Percentiles rank a stretch among this genome's conserved stretches.
phyloP scores from a whole-genome alignment of 2,329 filamentous ascomycete genomes.

The Aspergillus melleus region DNA sequence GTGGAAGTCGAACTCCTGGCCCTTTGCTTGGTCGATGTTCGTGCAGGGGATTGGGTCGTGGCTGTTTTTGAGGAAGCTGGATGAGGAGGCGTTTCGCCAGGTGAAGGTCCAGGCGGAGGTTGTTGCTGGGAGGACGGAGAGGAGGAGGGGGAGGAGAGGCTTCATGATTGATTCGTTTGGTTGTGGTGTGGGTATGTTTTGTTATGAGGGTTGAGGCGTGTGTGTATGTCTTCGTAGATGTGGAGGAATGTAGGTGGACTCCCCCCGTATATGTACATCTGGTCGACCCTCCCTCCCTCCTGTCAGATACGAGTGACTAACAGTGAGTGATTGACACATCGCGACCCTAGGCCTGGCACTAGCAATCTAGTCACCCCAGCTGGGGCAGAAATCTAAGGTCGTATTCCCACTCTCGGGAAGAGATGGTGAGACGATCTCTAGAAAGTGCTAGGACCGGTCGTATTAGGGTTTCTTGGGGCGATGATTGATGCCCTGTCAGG shows the following conservation, averaged over 20 bases:
- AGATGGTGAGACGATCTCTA: background rate
- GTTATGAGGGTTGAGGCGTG: too few species aligned
- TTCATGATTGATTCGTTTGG: background rate
- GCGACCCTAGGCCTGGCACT: background rate
- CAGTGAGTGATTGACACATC: background rate
- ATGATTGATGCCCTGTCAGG: background rate
- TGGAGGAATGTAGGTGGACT: background rate
- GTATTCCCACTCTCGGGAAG: background rate
- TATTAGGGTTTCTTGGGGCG: background rate
- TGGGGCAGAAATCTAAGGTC: too few species aligned
- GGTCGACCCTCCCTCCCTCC: background rate
- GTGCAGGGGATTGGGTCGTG: slow-evolving; percentile 2
- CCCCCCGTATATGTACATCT: background rate
- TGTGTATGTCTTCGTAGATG: too few species aligned
- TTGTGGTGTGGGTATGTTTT: background rate
- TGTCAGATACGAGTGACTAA: background rate
- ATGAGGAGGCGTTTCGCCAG: slow-evolving; percentile 7
- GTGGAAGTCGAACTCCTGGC: slow-evolving; percentile 7
- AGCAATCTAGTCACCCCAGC: background rate
- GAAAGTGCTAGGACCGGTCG: background rate
- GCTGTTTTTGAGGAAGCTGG: slow-evolving; percentile 1
- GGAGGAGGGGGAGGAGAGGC: background rate
- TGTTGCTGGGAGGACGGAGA: background rate
- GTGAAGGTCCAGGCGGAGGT: slow-evolving; percentile 13
- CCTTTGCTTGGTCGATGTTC: slow-evolving; percentile 10